phyloP scores from a whole-genome alignment of 768 basidiomycete species.

The Naematelia aurantialba region DNA sequence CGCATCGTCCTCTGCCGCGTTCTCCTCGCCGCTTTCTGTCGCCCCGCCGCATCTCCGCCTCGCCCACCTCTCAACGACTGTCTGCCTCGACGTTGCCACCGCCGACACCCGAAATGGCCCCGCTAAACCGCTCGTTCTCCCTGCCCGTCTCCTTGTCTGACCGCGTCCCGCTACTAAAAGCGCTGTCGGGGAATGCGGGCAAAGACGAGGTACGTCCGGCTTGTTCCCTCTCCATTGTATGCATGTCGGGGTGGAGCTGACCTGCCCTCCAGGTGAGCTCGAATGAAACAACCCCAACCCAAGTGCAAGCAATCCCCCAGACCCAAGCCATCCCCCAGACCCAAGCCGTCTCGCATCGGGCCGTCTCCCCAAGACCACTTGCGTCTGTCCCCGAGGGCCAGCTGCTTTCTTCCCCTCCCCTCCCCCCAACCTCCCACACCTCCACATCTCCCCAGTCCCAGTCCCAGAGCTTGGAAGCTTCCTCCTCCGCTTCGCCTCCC shows the following conservation, averaged over 20 bases:
- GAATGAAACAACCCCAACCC: neutral
- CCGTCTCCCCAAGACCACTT: slow-evolving; percentile 1
- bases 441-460: neutral
- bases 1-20: too few relatives aligned
- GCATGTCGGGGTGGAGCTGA: neutral
- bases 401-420: neutral
- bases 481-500: neutral
- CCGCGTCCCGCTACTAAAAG: slow-evolving; percentile 44
- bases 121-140: slow-evolving; percentile 46
- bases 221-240: too few relatives aligned
- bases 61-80: neutral
- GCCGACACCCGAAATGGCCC: slow-evolving; percentile 37
- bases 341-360: neutral
- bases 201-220: slow-evolving; percentile 48
- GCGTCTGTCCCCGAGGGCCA: slow-evolving; percentile 2
- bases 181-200: slow-evolving; percentile 38
- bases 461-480: neutral
- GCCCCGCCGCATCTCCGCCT: too few relatives aligned
- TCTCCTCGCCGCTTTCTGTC: too few relatives aligned
- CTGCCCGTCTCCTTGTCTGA: slow-evolving; percentile 47
- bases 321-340: neutral
- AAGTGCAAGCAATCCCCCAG: neutral
- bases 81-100: too few relatives aligned
- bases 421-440: neutral
- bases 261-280: neutral